phyloP scores from a whole-genome alignment of 257 asterid species.

The Solanum raphanifolium region DNA sequence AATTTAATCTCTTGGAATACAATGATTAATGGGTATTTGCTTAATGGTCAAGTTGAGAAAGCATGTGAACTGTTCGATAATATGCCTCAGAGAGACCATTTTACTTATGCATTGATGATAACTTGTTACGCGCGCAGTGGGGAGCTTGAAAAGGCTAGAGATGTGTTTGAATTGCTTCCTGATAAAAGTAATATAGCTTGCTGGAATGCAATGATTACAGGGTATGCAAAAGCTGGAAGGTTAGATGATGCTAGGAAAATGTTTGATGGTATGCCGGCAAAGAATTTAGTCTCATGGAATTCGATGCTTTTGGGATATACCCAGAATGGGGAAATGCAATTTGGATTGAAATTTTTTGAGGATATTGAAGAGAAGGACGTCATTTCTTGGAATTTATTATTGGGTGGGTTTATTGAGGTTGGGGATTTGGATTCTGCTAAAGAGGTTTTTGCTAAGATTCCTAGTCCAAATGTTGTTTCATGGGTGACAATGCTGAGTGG shows the following conservation, averaged over 20 bases:
- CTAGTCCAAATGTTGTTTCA: conserved; percentile 19
- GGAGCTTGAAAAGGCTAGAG: conserved; percentile 19
- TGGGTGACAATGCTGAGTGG: conserved; percentile 31
- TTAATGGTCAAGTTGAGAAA: conserved; percentile 5
- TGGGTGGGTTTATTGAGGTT: conserved; percentile 18
- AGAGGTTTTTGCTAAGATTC: conserved; percentile 17
- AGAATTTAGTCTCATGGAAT: conserved; percentile 28
- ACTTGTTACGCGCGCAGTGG: conserved; percentile 22
- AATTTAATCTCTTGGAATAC: conserved; percentile 28
- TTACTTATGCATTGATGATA: conserved; percentile 40
- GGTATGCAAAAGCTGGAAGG: conserved; percentile 22
- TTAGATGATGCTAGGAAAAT: conserved; percentile 21
- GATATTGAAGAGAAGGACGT: conserved; percentile 20
- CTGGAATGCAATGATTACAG: conserved; percentile 44
- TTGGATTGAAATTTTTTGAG: conserved; percentile 20
- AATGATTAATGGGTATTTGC: conserved; percentile 16
- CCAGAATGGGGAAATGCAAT: conserved; percentile 17
- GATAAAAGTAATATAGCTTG: conserved; percentile 23
- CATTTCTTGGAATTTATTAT: conserved; percentile 24
- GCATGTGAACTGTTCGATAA: conserved; percentile 29
- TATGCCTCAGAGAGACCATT: conserved; percentile 28
- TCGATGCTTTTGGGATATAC: conserved; percentile 27
- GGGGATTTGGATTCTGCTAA: conserved; percentile 20
- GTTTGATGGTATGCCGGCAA: conserved; percentile 18
- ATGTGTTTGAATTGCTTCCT: conserved; percentile 22